phyloP scores from a whole-genome alignment of 768 basidiomycete species.

The Gymnopilus junonius region DNA sequence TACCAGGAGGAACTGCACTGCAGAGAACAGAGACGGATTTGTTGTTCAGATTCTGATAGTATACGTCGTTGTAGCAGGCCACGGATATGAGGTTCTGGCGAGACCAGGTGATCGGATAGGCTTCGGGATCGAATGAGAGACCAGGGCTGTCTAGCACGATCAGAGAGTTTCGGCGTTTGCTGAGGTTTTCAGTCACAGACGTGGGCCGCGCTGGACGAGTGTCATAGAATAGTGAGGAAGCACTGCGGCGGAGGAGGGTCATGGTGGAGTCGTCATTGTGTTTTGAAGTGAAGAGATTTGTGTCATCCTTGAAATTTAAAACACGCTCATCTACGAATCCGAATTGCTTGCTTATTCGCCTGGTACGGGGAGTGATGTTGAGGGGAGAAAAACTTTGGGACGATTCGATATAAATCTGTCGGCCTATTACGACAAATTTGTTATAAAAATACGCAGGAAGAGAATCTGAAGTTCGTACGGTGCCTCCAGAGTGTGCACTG shows the following conservation, averaged over 20 bases:
- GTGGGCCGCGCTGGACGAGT: conserved; percentile 32
- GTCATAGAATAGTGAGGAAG: conserved; percentile 51
- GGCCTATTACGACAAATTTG: conserved; percentile 37
- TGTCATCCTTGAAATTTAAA: conserved; percentile 53
- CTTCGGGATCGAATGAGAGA: conserved; percentile 54
- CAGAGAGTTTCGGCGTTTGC: conserved; percentile 53
- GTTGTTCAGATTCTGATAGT: conserved; percentile 64
- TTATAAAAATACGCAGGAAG: not conserved
- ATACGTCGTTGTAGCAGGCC: conserved; percentile 61
- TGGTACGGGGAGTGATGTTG: conserved; percentile 68
- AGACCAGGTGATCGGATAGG: conserved; percentile 69
- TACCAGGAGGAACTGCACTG: conserved; percentile 33
- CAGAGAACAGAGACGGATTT: conserved; percentile 57
- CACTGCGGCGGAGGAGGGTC: conserved; percentile 54
- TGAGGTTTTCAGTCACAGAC: conserved; percentile 65
- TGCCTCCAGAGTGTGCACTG: conserved; percentile 14
- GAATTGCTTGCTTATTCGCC: conserved; percentile 64
- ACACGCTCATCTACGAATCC: conserved; percentile 62
- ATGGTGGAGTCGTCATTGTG: conserved; percentile 44
- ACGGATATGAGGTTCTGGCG: conserved; percentile 62
- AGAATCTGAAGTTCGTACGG: conserved; percentile 8
- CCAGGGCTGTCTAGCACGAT: conserved; percentile 71
- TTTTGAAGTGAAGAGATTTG: conserved; percentile 16
- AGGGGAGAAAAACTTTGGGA: conserved; percentile 57
- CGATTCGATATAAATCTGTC: conserved; percentile 66